Percentiles rank a stretch among this genome's conserved stretches.
Evolutionary conservation across 495 filamentous ascomycete genomes (phyloP).

Genomic region (Parmelia sp.): DNA sequence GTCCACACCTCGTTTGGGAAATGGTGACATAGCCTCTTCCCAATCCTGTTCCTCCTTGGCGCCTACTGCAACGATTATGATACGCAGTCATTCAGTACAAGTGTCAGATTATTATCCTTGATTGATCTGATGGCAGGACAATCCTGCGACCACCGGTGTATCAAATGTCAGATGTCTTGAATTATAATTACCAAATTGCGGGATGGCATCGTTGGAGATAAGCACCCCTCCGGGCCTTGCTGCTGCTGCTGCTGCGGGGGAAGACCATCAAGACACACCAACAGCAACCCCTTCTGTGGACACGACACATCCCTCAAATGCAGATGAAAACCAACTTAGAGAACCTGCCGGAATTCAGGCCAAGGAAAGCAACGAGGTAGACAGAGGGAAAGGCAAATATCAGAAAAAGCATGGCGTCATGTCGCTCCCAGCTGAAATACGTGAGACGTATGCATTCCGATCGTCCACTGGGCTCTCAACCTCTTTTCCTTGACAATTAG

Average conservation of each 20-base stretch:
- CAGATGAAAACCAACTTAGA: neutral
- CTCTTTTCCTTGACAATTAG: neutral
- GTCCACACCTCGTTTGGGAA: neutral
- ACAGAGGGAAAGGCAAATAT: slow-evolving; percentile 14
- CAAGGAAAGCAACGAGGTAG: neutral
- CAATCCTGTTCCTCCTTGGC: neutral
- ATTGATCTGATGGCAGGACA: neutral
- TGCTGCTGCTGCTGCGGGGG: neutral
- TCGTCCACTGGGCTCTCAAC: neutral
- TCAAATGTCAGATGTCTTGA: neutral
- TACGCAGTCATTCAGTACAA: neutral
- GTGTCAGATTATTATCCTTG: neutral
- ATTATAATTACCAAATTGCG: neutral
- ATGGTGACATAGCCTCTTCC: neutral
- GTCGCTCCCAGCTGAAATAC: slow-evolving; percentile 21
- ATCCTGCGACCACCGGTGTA: neutral
- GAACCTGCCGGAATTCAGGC: neutral
- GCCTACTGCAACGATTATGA: neutral
- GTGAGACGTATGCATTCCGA: slow-evolving; percentile 21
- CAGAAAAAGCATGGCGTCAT: slow-evolving; percentile 12
- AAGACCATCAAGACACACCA: slow-evolving; percentile 1
- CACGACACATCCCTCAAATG: neutral
- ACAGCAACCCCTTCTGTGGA: neutral
- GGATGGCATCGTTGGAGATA: neutral
- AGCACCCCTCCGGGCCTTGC: neutral